Conservation (phyloP, 306 rosid genomes). For the Prunus campanulata region DNA sequence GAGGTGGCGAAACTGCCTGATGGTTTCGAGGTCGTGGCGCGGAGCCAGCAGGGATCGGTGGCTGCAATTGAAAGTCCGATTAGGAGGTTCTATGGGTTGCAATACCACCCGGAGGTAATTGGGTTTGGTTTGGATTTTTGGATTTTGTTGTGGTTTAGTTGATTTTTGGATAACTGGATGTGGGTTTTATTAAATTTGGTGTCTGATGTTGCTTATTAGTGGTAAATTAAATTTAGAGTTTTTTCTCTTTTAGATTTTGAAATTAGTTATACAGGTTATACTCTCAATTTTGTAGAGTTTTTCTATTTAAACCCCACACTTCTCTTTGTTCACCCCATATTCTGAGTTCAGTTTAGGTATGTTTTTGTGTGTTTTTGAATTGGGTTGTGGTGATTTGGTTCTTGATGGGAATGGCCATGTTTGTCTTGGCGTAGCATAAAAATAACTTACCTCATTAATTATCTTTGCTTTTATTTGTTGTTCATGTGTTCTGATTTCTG, state of each 20-base stretch:
- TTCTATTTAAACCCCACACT: too few relatives aligned
- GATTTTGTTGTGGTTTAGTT: background rate
- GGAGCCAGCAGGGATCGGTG: conserved; percentile 74
- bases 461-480: background rate
- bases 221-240: background rate
- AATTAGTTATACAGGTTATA: background rate
- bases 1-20: conserved; percentile 63
- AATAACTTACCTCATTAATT: background rate
- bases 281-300: too few relatives aligned
- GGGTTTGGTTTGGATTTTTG: background rate
- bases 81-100: conserved; percentile 74
- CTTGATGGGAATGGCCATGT: background rate
- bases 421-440: background rate
- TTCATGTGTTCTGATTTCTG: background rate
- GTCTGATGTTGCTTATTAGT: background rate
- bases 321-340: too few relatives aligned
- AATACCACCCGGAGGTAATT: conserved; percentile 92
- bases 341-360: background rate
- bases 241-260: background rate
- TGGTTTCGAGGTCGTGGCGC: conserved; percentile 70
- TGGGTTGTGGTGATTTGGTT: background rate
- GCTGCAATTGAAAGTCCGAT: conserved; percentile 62
- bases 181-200: background rate
- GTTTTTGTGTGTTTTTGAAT: too few relatives aligned
- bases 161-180: background rate